Percentiles rank a stretch among this genome's conserved stretches.
Conservation (phyloP, 495 filamentous ascomycete genomes). For the Xylaria castorea region DNA sequence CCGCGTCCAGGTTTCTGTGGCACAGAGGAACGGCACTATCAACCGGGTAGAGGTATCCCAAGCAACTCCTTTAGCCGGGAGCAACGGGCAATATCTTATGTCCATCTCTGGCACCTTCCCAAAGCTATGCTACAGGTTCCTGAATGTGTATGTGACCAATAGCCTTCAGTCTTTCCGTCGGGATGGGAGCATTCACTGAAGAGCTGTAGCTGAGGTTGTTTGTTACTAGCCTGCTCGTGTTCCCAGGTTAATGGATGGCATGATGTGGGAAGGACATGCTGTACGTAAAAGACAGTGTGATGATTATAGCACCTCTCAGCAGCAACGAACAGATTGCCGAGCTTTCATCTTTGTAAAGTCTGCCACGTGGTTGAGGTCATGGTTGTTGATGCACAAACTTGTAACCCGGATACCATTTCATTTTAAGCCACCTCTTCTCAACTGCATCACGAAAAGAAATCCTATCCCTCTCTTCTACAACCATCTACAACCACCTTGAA, state of each 20-base stretch:
- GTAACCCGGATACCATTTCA: background rate
- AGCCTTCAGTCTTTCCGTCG: background rate
- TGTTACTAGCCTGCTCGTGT: background rate
- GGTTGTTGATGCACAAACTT: background rate
- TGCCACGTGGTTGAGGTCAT: background rate
- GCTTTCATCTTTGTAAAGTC: background rate
- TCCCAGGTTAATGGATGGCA: background rate
- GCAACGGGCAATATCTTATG: background rate
- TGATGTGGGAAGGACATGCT: background rate
- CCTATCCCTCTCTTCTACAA: background rate
- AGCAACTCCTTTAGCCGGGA: background rate
- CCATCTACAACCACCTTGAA: background rate
- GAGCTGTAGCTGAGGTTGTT: background rate
- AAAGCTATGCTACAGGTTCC: no score
- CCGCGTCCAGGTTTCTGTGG: background rate
- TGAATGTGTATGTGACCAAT: background rate
- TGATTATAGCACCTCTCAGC: background rate
- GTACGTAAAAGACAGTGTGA: background rate
- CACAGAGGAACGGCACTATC: background rate
- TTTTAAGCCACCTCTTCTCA: background rate
- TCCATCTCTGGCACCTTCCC: background rate
- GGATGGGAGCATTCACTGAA: background rate
- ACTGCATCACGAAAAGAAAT: background rate
- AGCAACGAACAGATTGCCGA: background rate
- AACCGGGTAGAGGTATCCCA: background rate